These are phyloP conservation scores for Starmerella stigmatis DNA, from an alignment of 805 yeast genomes.

Conservation along the genomic window DNA sequence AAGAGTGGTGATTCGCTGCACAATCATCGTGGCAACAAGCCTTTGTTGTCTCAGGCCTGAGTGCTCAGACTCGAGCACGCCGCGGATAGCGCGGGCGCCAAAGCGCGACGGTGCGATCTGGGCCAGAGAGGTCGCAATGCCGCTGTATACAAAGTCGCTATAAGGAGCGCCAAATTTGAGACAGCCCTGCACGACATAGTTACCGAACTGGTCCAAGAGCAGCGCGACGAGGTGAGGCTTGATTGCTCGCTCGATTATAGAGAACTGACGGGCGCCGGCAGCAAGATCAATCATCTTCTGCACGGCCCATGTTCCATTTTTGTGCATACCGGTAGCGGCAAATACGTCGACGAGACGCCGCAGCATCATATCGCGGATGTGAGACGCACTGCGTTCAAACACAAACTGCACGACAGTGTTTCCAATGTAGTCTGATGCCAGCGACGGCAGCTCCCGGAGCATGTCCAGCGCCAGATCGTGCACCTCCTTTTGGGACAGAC, in stretches of 20 bases:
- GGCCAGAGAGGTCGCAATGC: conserved; percentile 65
- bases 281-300: conserved; percentile 84
- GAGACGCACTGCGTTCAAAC: conserved; percentile 58
- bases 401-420: conserved; percentile 91
- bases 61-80: conserved; percentile 74
- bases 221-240: conserved; percentile 74
- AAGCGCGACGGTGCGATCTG: conserved; percentile 78
- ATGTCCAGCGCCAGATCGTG: conserved; percentile 76
- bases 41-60: conserved; percentile 58
- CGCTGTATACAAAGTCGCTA: conserved; percentile 80
- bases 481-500: conserved; percentile 48
- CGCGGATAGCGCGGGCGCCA: conserved; percentile 91
- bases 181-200: conserved; percentile 91
- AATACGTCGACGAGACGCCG: conserved; percentile 65
- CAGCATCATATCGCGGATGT: conserved; percentile 70
- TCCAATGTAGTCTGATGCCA: conserved; percentile 87
- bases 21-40: conserved; percentile 65
- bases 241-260: conserved; percentile 56
- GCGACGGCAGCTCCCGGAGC: conserved; percentile 79
- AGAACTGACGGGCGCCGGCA: conserved; percentile 49
- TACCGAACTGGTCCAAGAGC: conserved; percentile 92
- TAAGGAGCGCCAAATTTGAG: conserved; percentile 80
- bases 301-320: conserved; percentile 99
- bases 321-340: conserved; percentile 88
- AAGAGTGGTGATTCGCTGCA: conserved; percentile 65